phyloP scores from a whole-genome alignment of 768 basidiomycete species.

The Flagelloscypha sp. region DNA sequence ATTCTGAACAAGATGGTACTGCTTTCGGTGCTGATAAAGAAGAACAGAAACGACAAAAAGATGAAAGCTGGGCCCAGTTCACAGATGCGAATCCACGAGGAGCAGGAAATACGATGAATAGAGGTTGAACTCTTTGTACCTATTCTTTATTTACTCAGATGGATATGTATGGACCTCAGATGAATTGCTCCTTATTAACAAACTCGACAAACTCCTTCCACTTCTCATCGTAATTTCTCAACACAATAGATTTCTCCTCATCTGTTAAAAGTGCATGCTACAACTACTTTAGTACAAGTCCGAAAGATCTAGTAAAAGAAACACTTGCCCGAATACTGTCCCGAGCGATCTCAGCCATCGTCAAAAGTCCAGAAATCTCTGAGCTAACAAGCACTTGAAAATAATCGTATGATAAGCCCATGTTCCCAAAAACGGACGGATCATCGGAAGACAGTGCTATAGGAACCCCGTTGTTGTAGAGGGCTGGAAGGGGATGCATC shows the following conservation, averaged over 20 bases:
- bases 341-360: constrained; percentile 53
- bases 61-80: constrained; percentile 87
- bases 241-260: too few relatives aligned
- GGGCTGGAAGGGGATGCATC: constrained; percentile 65
- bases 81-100: constrained; percentile 83
- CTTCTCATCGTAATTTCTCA: too few relatives aligned
- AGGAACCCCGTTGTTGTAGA: constrained; percentile 66
- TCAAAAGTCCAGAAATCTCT: constrained; percentile 56
- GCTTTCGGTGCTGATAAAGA: constrained; percentile 52
- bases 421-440: constrained; percentile 68
- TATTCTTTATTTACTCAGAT: constrained; percentile 1
- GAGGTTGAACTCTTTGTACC: too few relatives aligned
- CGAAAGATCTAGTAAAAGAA: too few relatives aligned
- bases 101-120: constrained; percentile 96
- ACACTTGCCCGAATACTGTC: constrained; percentile 53
- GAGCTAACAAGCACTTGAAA: constrained; percentile 59
- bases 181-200: too few relatives aligned
- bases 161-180: constrained; percentile 6
- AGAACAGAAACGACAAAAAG: constrained; percentile 74
- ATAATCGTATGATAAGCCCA: constrained; percentile 73
- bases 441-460: constrained; percentile 71
- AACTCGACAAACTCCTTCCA: too few relatives aligned
- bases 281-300: too few relatives aligned
- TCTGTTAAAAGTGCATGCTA: too few relatives aligned
- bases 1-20: constrained; percentile 82